phyloP scores from a whole-genome alignment of 768 basidiomycete genomes.

The Paxillus ammoniavirescens region DNA sequence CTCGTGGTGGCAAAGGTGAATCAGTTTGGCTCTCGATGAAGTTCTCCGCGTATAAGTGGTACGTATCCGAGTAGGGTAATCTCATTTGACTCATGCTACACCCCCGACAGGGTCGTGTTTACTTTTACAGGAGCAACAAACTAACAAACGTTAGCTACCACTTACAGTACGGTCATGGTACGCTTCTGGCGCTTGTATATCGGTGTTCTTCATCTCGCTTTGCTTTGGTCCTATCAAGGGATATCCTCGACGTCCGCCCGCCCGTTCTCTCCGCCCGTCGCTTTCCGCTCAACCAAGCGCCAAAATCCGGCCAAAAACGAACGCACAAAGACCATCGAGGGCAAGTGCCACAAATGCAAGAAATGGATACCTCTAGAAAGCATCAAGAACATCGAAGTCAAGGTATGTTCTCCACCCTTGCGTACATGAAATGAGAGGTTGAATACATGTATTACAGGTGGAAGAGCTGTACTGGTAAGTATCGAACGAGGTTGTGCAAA shows the following conservation, averaged over 20 bases:
- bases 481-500: background rate
- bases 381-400: conserved; percentile 69
- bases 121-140: conserved; percentile 4
- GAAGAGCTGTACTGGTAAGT: conserved; percentile 75
- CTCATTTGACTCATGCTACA: conserved; percentile 3
- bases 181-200: conserved; percentile 4
- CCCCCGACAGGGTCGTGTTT: conserved; percentile 17
- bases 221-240: conserved; percentile 39
- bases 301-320: conserved; percentile 56
- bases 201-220: background rate
- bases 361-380: conserved; percentile 75
- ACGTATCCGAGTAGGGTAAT: conserved; percentile 19
- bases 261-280: conserved; percentile 76
- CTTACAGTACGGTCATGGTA: conserved; percentile 80
- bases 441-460: conserved; percentile 40
- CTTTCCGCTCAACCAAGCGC: conserved; percentile 51
- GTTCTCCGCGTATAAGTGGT: conserved; percentile 83
- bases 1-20: conserved; percentile 63
- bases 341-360: conserved; percentile 74
- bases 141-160: conserved; percentile 57
- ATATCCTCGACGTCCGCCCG: conserved; percentile 65
- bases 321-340: conserved; percentile 57
- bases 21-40: conserved; percentile 76
- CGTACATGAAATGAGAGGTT: background rate
- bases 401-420: conserved; percentile 40